phyloP scores from a whole-genome alignment of 1,139 yeast species.

The Yamadazyma dushanensis region DNA sequence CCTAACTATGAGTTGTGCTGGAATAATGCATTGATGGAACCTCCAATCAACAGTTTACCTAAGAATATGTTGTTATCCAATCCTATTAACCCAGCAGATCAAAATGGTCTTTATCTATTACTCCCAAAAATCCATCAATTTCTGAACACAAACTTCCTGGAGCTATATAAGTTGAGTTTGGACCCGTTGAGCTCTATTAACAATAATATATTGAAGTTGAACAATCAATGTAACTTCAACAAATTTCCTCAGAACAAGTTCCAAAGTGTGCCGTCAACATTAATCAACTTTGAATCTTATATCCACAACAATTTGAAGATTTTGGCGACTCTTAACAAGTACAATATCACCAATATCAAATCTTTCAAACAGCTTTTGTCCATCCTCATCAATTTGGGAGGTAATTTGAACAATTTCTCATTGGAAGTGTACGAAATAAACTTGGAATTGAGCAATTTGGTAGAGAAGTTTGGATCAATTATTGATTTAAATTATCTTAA shows the following conservation, averaged over 20 bases:
- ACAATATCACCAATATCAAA: constrained; percentile 26
- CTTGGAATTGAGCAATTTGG: constrained; percentile 30
- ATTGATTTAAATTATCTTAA: constrained; percentile 43
- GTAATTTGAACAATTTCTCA: constrained; percentile 48
- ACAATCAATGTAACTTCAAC: constrained; percentile 35
- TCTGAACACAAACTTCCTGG: constrained; percentile 27
- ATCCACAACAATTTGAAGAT: constrained; percentile 36
- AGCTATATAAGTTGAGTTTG: constrained; percentile 22
- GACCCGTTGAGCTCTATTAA: constrained; percentile 34
- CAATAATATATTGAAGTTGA: constrained; percentile 36
- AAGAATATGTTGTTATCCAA: constrained; percentile 42
- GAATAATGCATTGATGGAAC: constrained; percentile 48
- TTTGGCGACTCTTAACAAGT: constrained; percentile 33
- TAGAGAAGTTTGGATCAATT: constrained; percentile 49
- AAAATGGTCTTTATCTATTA: constrained; percentile 45
- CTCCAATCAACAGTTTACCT: constrained; percentile 45
- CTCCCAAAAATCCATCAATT: constrained; percentile 40
- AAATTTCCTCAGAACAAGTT: constrained; percentile 25
- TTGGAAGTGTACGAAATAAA: constrained; percentile 37
- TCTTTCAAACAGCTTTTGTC: constrained; percentile 31
- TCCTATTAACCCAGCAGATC: constrained; percentile 47
- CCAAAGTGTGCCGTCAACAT: constrained; percentile 32
- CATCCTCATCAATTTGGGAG: constrained; percentile 45
- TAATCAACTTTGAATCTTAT: constrained; percentile 35
- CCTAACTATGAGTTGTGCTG: constrained; percentile 51